Evolutionary conservation across 257 asterid genomes (phyloP), one percentile per base, ranked within the genome.

Genomic region (Lavandula angustifolia): DNA sequence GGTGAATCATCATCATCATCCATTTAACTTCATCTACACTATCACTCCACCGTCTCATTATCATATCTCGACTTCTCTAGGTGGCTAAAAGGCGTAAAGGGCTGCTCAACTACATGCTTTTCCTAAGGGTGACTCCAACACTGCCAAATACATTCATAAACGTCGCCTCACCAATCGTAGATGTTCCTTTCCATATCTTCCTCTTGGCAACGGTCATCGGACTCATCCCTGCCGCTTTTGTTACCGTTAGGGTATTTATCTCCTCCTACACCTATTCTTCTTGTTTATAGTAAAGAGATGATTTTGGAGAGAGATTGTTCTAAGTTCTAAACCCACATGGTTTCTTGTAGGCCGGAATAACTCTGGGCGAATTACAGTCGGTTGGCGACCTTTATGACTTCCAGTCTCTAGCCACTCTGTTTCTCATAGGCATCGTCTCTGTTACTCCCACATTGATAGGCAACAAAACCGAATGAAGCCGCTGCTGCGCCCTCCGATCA

Each of bases 151-250:
- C 94, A 37, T 92, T 92, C 67, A 89, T 89, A 62, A 92, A 92
- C 61, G 90, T 89, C 11, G 99, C 99, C 77, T 92, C 99, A 5
- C 99, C 99, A 29, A 92, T 92, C 53, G 97, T 89, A 9, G 96
- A 87, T 42, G 86, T 92, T 71, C 99, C 99, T 55, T 92, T 75
- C 79, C 97, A 81, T 76, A 87, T 64, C 8, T 92, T 92, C 94
- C 78, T 92, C 71, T 55, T 92, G 80, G 99, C 85, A 9, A 92
- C 99, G 16, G 72, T 84, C 74, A 82, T 92, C 68, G 97, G 99
- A 59, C 66, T 92, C 77, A 85, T 84, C 67, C 99, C 99, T 53
- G 99, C 97, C 22, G 91, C 99, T 68, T 92, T 80, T 43, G 87
- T 92, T 60, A 92, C 99, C 27, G 99, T 92, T 78, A 69, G 87